Conservation (phyloP, 805 yeast species). For the Candida patagonica region DNA sequence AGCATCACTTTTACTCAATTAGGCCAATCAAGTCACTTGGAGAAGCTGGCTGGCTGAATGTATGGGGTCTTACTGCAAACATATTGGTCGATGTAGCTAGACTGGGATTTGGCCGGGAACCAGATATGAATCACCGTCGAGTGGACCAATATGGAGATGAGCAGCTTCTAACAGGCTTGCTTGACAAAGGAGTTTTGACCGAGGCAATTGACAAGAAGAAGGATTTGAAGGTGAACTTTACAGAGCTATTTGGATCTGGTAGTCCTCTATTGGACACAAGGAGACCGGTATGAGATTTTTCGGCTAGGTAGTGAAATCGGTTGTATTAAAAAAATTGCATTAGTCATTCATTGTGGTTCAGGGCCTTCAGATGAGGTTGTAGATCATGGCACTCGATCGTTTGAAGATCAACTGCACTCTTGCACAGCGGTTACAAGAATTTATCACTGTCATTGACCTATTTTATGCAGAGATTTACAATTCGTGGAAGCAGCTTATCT, state of each 20-base stretch:
- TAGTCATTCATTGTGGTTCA: no score
- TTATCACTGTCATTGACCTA: no score
- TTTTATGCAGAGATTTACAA: no score
- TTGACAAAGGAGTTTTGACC: conserved; percentile 15
- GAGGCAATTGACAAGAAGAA: conserved; percentile 12
- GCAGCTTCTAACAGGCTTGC: conserved; percentile 18
- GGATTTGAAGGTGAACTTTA: conserved; percentile 15
- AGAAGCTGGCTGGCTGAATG: conserved; percentile 23
- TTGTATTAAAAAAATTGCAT: no score
- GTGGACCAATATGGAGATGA: conserved; percentile 25
- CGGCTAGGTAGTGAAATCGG: no score
- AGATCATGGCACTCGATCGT: no score
- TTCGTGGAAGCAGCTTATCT: no score
- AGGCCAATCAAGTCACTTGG: conserved; percentile 23
- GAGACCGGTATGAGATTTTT: background rate
- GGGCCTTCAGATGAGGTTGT: no score
- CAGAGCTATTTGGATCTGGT: conserved; percentile 16
- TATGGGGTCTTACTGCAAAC: conserved; percentile 37
- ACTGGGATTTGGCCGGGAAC: conserved; percentile 25
- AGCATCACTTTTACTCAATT: conserved; percentile 25
- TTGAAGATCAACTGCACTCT: no score
- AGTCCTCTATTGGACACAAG: conserved; percentile 13
- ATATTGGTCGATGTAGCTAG: conserved; percentile 32
- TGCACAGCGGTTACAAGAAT: no score
- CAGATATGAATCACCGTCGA: conserved; percentile 25